Evolutionary conservation across 2,329 filamentous ascomycete genomes (phyloP).

Genomic region (Fusarium floridanum): DNA sequence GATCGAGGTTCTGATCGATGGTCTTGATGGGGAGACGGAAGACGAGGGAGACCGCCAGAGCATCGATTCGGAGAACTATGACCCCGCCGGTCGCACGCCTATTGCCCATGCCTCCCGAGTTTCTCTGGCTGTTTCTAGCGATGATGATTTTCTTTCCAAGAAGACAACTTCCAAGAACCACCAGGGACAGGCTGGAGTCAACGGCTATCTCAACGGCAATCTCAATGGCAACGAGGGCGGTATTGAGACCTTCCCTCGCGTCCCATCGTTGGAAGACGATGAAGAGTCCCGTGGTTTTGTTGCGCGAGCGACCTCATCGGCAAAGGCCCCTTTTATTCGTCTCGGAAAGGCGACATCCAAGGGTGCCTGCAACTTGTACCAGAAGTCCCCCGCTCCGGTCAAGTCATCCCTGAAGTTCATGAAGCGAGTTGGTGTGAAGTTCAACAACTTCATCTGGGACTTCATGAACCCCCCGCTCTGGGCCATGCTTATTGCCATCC

Average conservation of each 20-base stretch:
- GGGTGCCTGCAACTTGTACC: constrained; percentile 47
- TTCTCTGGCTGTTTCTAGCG: constrained; percentile 63
- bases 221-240: constrained; percentile 57
- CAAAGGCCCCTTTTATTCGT: constrained; percentile 46
- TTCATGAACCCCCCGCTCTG: constrained; percentile 99
- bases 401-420: constrained; percentile 52
- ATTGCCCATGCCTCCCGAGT: constrained; percentile 63
- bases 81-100: constrained; percentile 69
- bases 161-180: constrained; percentile 46
- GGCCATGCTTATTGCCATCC: constrained; percentile 93
- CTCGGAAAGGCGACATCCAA: constrained; percentile 40
- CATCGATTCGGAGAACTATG: constrained; percentile 62
- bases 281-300: constrained; percentile 56
- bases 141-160: constrained; percentile 56
- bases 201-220: constrained; percentile 37
- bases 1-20: constrained; percentile 57
- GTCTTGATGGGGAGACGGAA: constrained; percentile 54
- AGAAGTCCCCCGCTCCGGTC: constrained; percentile 57
- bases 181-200: constrained; percentile 43
- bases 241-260: constrained; percentile 73
- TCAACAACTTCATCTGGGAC: constrained; percentile 80
- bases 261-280: constrained; percentile 59
- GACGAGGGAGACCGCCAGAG: constrained; percentile 53
- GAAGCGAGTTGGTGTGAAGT: constrained; percentile 54
- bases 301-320: constrained; percentile 51